Base-by-base conservation (phyloP, 2,329 filamentous ascomycete genomes). In the Botryosphaeria agaves region DNA sequence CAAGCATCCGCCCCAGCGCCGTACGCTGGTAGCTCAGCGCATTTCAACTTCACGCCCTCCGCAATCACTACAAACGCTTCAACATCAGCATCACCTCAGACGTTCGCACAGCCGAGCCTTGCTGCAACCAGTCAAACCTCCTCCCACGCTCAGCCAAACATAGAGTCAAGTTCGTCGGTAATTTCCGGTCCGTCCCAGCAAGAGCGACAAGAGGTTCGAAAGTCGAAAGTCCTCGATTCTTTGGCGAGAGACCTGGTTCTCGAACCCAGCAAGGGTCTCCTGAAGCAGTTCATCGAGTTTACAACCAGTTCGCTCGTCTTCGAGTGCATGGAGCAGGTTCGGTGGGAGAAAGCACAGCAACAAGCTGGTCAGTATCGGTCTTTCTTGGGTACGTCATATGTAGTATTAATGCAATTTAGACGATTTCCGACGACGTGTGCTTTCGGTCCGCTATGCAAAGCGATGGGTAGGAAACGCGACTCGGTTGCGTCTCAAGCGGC, bases 221-320 rank as follows among this genome's bases (percentile, higher is more conserved):
- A n/a, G n/a, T n/a, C n/a, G n/a, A n/a, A n/a, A n/a, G 43, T 48
- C 30, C 45, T 49, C 11, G 42, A 46, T 27, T 32, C 41, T 7
- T 40, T 61, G n/a, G 49, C 57, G 4, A 36, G 41, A 4, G 48
- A 51, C 26, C 29, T 61, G 11, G 45, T 57, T n/a, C 39, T 52
- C 2, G 46, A 54, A 18, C 42, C 45, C 1, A 40, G 42, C n/a
- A 39, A 46, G 2, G 60, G 60, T n/a, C 42, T 62, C 14, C 38
- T 63, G 20, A 44, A 54, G 32, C 59, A 63, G 32, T 62, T 52
- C 33, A 39, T 63, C 16, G 56, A 61, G 26, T 55, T 52, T 27
- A 40, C 42, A 28, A 44, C 53, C 15, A 39, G 43, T 4, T 43
- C 47, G 7, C 43, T 55, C 7, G 48, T 56, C n/a, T n/a, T n/a